Evolutionary conservation across 2,329 filamentous ascomycete genomes (phyloP), one percentile per base, ranked within the genome.

Genomic region (Didymella glomerata): DNA sequence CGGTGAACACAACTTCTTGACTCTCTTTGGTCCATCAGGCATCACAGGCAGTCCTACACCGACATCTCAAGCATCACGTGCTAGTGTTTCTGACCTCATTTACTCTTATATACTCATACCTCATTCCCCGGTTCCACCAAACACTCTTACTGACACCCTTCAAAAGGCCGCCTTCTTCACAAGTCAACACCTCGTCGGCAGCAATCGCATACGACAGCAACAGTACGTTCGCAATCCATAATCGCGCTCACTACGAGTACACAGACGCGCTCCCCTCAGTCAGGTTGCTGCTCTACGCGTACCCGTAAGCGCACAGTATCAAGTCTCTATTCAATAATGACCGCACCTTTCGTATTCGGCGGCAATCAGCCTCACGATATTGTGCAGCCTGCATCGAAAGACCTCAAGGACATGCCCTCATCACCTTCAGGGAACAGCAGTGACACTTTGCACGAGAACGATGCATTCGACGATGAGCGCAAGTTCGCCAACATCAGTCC

Each of bases 361-460:
- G 22, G 25, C 42, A 3, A 22, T 20, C 30, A 44, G 32, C 10
- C 9, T 11, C n/a, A 3, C 11, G 30, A 6, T 9, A 8, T 1
- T 3, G 22, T 45, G 16, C 16, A 22, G 3, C 8, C 13, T 10
- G 2, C 13, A 16, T 36, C 48, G n/a, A 28, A n/a, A 14, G 3
- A 7, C 9, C 36, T 13, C 16, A 25, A 34, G 2, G 11, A 24
- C 13, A 22, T 28, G 1, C 32, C 41, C 24, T 64, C 62, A 3
- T 53, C 57, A 5, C 27, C 32, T 10, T 65, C 60, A 3, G 57
- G 53, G 9, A 57, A 45, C 41, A 67, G 66, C 30, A 54, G 60
- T 36, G 60, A 63, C 10, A 66, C 65, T 20, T 48, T 70, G 3
- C 54, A 59, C 10, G 60, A 62, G 10, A 48, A 47, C 18, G 40